Base-by-base conservation (phyloP, 352 stramenopile genomes). In the Globisporangium lucens region DNA sequence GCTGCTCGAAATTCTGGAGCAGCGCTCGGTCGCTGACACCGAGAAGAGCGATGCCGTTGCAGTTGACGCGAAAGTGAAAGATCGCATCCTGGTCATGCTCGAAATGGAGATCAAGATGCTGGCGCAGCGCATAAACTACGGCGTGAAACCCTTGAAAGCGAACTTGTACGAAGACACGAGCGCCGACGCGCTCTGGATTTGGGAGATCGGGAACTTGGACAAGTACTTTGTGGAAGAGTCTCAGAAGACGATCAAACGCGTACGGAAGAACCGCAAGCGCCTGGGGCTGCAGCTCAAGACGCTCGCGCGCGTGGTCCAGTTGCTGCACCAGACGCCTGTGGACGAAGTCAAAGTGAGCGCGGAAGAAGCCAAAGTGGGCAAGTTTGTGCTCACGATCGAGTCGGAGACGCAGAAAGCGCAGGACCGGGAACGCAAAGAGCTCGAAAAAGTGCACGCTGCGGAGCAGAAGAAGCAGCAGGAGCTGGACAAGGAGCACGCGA, bases 71-170 rank as follows among this genome's bases (percentile, higher is more conserved):
- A 67, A 61, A 10, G 59, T 67, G 2, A 49, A 74, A 20, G 69
- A 76, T 12, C 71, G 56, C 1, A 52, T 74, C 4, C 57, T 70
- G 17, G 58, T 90, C 22, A 72, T 69, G 29, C 52, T 96, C 57
- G 85, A 96, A 66, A 94, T 94, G 88, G 88, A 92, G 60, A 91
- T 96, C 61, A 96, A 96, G 70, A 90, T 90, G 76, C 73, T 96
- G 12, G 89, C 89, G 33, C 85, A 96, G 70, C 84, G 89, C 10
- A 87, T 73, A 10, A 69, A 79, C 24, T 89, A 95, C 51, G 87
- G 89, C 30, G 77, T 87, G 17, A 75, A 80, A 13, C 84, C 81
- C n/a, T 55, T 70, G 4, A 91, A 90, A 46, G 80, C 84, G 0
- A 93, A 95, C 59, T 22, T 93, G 38, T 96, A 89, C 51, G 87